Percentiles rank a stretch among this genome's conserved stretches.
These are phyloP conservation scores for Myriosclerotinia curreyana DNA, from an alignment of 2,329 filamentous ascomycete species.

Conservation along the genomic window DNA sequence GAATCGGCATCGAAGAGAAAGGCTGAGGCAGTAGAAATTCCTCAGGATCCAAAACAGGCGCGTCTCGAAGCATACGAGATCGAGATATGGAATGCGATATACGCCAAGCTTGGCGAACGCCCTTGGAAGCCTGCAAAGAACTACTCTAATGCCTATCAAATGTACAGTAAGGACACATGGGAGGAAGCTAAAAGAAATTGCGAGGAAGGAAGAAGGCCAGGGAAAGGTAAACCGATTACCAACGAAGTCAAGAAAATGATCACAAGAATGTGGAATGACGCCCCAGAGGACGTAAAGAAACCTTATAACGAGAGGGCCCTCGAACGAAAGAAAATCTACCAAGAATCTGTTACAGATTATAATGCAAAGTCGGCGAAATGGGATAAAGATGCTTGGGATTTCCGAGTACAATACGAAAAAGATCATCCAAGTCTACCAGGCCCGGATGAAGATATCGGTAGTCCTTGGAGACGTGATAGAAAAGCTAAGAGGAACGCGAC, in stretches of 20 bases:
- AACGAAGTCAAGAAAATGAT: slow-evolving; percentile 84
- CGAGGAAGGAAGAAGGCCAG: slow-evolving; percentile 61
- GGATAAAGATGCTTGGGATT: slow-evolving; percentile 63
- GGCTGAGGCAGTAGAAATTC: slow-evolving; percentile 38
- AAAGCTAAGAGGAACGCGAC: slow-evolving; percentile 37
- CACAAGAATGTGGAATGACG: slow-evolving; percentile 87
- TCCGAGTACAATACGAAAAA: slow-evolving; percentile 51
- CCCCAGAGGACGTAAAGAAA: slow-evolving; percentile 63
- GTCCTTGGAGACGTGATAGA: slow-evolving; percentile 37
- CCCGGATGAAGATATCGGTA: slow-evolving; percentile 38
- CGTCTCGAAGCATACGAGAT: slow-evolving; percentile 56
- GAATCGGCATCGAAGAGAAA: slow-evolving; percentile 57
- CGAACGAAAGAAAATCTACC: slow-evolving; percentile 65
- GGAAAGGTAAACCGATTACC: slow-evolving; percentile 62
- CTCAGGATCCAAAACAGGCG: slow-evolving; percentile 50
- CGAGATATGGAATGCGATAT: slow-evolving; percentile 52
- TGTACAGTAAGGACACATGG: slow-evolving; percentile 79
- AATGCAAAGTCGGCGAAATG: slow-evolving; percentile 64
- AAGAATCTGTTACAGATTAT: slow-evolving; percentile 55
- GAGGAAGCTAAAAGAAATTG: slow-evolving; percentile 60
- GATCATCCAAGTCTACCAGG: slow-evolving; percentile 49
- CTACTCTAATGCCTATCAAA: slow-evolving; percentile 79
- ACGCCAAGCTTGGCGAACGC: slow-evolving; percentile 65
- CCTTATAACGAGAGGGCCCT: slow-evolving; percentile 76
- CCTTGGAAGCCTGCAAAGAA: slow-evolving; percentile 70